Evolutionary conservation across 306 rosid species (phyloP), one percentile per base, ranked within the genome.

Genomic region (Alnus glutinosa): DNA sequence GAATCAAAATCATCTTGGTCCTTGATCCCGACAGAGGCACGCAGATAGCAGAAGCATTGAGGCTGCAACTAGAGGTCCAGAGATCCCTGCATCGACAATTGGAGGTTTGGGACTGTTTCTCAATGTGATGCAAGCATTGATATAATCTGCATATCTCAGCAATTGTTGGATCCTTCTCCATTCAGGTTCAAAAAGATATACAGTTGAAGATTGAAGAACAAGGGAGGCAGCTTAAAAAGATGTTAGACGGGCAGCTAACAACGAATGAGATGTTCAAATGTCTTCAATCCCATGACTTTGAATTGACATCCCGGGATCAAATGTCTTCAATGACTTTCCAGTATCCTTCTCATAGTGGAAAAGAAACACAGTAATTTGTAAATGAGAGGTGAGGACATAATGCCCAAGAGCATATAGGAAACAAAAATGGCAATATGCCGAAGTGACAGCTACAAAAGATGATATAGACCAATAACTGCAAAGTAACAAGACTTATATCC

Each of bases 21-120:
- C 69, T 32, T 62, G 69, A 62, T 30, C 69, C n/a, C 44, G 19
- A 32, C 69, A 62, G 69, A 13, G 69, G 69, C 69, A 62, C 5
- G 44, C 18, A 62, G 44, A 62, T 32, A 62, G 9, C 10, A 62
- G 69, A 62, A 62, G 69, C 44, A 7, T 13, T 62, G 44, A 62
- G 69, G 37, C 42, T 62, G 42, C 69, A 62, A 62, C 44, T 62
- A 4, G 42, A 62, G 37, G 44, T 62, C 18, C 69, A 62, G 69
- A 62, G 18, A 62, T 30, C 8, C 69, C 11, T 62, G 32, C 69
- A 62, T 13, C 9, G 32, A 4, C 69, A 62, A 12, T 5, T 62
- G 39, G 69, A 62, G 69, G 69, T 62, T 32, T 11, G 15, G 69
- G 69, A 18, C 7, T 32, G n/a, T 62, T 42, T 62, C 37, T 62